Conservation (phyloP, 495 filamentous ascomycete genomes). For the Aspergillus mulundensis region DNA sequence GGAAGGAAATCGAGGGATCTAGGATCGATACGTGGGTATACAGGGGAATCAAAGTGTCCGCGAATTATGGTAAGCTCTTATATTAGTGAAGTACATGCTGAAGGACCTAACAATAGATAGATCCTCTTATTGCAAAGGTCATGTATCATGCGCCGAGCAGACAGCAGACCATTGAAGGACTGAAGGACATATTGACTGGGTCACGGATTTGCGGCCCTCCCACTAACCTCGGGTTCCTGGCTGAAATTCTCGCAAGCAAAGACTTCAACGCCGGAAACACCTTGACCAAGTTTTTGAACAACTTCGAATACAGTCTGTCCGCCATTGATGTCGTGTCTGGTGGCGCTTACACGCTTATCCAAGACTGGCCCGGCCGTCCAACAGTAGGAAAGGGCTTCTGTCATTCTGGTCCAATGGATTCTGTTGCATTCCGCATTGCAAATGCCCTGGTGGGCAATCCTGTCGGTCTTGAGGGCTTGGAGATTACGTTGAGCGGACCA, state of each 20-base stretch:
- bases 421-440: slow-evolving; percentile 48
- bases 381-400: slow-evolving; percentile 49
- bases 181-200: slow-evolving; percentile 36
- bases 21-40: slow-evolving; percentile 62
- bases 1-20: slow-evolving; percentile 36
- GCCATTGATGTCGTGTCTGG: slow-evolving; percentile 55
- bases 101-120: slow-evolving; percentile 20
- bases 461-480: slow-evolving; percentile 47
- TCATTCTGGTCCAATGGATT: slow-evolving; percentile 54
- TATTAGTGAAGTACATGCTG: background rate
- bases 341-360: slow-evolving; percentile 54
- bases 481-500: slow-evolving; percentile 57
- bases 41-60: slow-evolving; percentile 49
- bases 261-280: slow-evolving; percentile 47
- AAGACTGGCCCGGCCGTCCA: slow-evolving; percentile 56
- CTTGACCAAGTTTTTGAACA: slow-evolving; percentile 48
- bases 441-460: slow-evolving; percentile 58
- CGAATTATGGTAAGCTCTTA: slow-evolving; percentile 45
- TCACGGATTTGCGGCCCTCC: slow-evolving; percentile 51
- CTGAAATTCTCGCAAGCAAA: slow-evolving; percentile 37
- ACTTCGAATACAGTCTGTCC: slow-evolving; percentile 45
- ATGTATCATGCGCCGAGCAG: slow-evolving; percentile 49
- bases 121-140: slow-evolving; percentile 60
- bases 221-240: slow-evolving; percentile 55
- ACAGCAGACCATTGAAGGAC: slow-evolving; percentile 38